phyloP scores from a whole-genome alignment of 176 grass and related monocot genomes.

The Raddia guianensis region DNA sequence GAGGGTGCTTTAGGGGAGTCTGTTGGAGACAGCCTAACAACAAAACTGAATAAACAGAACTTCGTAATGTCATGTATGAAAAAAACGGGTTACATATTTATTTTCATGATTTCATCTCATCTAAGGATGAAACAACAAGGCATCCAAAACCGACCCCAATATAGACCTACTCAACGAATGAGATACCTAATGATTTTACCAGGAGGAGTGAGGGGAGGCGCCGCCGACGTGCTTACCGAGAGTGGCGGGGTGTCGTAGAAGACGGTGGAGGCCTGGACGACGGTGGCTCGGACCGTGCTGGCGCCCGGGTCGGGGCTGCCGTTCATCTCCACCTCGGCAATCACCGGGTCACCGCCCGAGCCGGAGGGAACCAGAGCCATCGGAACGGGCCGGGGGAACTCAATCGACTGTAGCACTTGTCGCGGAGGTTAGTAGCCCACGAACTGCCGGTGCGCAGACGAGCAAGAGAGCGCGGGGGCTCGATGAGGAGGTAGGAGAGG shows the following conservation, averaged over 20 bases:
- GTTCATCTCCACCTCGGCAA: slow-evolving; percentile 91
- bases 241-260: slow-evolving; percentile 92
- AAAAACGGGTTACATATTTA: too few species aligned
- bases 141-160: too few species aligned
- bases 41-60: too few species aligned
- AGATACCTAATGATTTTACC: background rate
- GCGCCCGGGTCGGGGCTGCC: slow-evolving; percentile 51
- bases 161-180: too few species aligned
- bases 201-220: background rate
- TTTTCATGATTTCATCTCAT: too few species aligned
- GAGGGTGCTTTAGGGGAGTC: too few species aligned
- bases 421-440: slow-evolving; percentile 51
- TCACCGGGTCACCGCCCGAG: slow-evolving; percentile 51
- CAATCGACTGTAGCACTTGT: slow-evolving; percentile 31
- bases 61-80: too few species aligned
- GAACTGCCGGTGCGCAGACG: slow-evolving; percentile 72
- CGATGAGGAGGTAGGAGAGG: slow-evolving; percentile 58
- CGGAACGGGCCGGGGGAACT: background rate
- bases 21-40: too few species aligned
- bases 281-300: slow-evolving; percentile 70
- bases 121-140: too few species aligned
- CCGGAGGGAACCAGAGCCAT: slow-evolving; percentile 60
- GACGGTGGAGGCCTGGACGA: slow-evolving; percentile 90
- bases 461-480: slow-evolving; percentile 46
- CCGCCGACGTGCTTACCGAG: slow-evolving; percentile 35